Evolutionary conservation across 129 eudicot genomes (phyloP).

Genomic region (Chrysanthemum seticuspe): DNA sequence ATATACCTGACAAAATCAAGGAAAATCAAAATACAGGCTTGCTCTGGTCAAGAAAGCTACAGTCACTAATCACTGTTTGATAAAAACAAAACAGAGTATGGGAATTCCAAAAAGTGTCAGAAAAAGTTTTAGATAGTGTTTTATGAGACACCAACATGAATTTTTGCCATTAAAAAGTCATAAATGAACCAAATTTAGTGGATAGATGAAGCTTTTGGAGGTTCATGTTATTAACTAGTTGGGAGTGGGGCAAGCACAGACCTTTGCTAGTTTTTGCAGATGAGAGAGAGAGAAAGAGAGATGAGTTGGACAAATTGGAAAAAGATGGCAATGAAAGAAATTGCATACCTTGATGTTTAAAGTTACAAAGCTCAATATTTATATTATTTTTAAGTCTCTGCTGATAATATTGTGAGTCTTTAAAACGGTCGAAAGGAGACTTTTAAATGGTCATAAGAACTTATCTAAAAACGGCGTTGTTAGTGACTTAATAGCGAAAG

Average conservation of each 20-base stretch:
- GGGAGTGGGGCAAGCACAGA: conserved; percentile 53
- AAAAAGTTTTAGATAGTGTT: conserved; percentile 10
- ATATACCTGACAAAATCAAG: conserved; percentile 35
- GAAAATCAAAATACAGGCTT: background rate
- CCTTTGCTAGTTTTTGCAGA: conserved; percentile 55
- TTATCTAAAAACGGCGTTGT: background rate
- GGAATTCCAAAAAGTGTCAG: conserved; percentile 28
- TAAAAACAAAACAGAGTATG: conserved; percentile 25
- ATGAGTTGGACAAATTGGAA: conserved; percentile 39
- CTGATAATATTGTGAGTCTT: background rate
- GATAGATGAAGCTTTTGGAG: conserved; percentile 28
- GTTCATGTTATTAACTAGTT: conserved; percentile 40
- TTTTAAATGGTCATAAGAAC: background rate
- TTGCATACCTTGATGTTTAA: conserved; percentile 16
- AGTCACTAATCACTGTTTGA: conserved; percentile 31
- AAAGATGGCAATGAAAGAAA: conserved; percentile 28
- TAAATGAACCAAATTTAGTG: conserved; percentile 29
- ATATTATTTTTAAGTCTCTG: conserved; percentile 1
- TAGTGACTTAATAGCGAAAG: background rate
- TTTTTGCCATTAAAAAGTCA: conserved; percentile 26
- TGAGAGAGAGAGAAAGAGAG: conserved; percentile 24
- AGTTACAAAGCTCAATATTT: background rate
- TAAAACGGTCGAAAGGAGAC: background rate
- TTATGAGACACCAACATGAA: conserved; percentile 29
- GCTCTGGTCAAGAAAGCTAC: conserved; percentile 27